Base-by-base conservation (phyloP, 2,329 filamentous ascomycete species). In the Aspergillus tamarii region DNA sequence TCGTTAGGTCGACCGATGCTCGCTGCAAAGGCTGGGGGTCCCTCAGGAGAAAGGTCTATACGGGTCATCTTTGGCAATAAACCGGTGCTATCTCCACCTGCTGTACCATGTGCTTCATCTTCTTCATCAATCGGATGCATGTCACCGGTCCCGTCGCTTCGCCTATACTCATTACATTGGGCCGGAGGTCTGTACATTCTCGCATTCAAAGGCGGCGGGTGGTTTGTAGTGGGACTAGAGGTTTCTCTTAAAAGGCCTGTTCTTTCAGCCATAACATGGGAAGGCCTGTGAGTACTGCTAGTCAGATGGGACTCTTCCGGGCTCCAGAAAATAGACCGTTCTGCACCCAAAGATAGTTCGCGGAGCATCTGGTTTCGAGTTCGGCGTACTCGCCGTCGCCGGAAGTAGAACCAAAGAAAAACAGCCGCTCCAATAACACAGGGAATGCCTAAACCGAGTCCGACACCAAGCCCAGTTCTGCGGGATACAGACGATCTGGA, bases 91-190 rank as follows among this genome's bases (percentile, higher is more conserved):
- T 48, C 36, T n/a, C 41, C 57, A 21, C 28, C 61, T 60, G 53
- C 61, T 11, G 43, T n/a, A 12, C 32, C 21, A 16, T 62, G 52
- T 19, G 80, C 80, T 62, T 87, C 85, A 57, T 88, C 85, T 66
- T 89, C 87, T 63, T 89, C 86, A 43, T 88, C 87, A 53, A 90
- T 90, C 0, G 87, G 85, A 70, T 88, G 87, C 30, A 89, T 89
- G 28, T 81, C 78, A 3, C 84, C 83, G 36, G 84, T 83, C 9
- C 81, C 81, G 21, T 83, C 81, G 62, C 78, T 82, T 36, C 81
- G 75, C 57, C 84, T 79, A 50, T 76, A 78, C 57, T 85, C 83
- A 36, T 85, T 83, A 67, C 83, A 84, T 52, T 77, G 74, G 23
- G 80, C 77, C 4, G 78, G 79, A 54, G 80, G 80, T 7, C 72